Conservation (phyloP, 371 early-diverging fungal species). For the Mortierella sp. region DNA sequence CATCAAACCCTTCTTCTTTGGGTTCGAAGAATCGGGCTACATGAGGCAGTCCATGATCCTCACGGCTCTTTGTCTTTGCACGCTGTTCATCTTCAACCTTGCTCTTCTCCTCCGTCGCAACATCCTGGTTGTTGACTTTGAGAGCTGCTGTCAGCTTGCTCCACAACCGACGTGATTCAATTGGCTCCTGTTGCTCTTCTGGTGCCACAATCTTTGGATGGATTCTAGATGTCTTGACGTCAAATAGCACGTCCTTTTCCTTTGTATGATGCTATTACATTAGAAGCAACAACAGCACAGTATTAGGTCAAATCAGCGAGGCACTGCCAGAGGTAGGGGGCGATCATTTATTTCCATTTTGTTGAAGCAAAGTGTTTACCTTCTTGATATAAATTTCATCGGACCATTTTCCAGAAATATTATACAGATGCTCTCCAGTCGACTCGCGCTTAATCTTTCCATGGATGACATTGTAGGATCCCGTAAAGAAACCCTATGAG, state of each 20-base stretch:
- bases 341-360: neutral
- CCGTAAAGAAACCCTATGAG: constrained; percentile 84
- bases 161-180: constrained; percentile 93
- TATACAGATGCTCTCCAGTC: constrained; percentile 82
- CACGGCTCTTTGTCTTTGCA: constrained; percentile 72
- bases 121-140: constrained; percentile 72
- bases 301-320: neutral
- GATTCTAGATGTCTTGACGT: constrained; percentile 72
- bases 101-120: constrained; percentile 87
- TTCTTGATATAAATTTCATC: constrained; percentile 73
- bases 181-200: constrained; percentile 81
- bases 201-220: constrained; percentile 80
- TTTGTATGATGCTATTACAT: constrained; percentile 5
- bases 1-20: constrained; percentile 25
- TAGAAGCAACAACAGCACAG: neutral
- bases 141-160: constrained; percentile 85
- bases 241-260: constrained; percentile 74
- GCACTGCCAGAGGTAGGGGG: too few relatives aligned
- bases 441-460: constrained; percentile 88
- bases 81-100: constrained; percentile 90
- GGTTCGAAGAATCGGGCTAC: constrained; percentile 34
- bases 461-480: constrained; percentile 83
- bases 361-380: constrained; percentile 26
- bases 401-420: constrained; percentile 92
- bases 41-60: constrained; percentile 57